Evolutionary conservation across 1,139 yeast species (phyloP).

Genomic region (Suhomyces bribrorum): DNA sequence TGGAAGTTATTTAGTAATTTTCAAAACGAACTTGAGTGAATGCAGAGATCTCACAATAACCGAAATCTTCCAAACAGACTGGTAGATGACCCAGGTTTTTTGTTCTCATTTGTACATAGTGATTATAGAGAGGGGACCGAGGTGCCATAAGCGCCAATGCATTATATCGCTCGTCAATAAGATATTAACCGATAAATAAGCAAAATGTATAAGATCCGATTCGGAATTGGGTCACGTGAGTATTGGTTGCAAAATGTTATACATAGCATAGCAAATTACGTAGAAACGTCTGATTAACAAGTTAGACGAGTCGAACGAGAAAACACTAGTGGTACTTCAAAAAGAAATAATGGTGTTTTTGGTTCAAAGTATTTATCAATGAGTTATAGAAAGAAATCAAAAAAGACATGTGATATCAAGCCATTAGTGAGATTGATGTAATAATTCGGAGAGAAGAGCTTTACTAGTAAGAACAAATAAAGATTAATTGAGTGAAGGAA

Average conservation of each 20-base stretch:
- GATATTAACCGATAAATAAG: background rate
- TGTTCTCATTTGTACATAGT: conserved; percentile 13
- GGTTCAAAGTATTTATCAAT: no score
- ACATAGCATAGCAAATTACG: no score
- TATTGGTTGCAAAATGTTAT: background rate
- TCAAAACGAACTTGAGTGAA: background rate
- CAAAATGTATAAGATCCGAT: conserved; percentile 5
- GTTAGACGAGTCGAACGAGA: no score
- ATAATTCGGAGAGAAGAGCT: no score
- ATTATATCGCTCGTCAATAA: background rate
- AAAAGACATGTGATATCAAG: no score
- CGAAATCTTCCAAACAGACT: background rate
- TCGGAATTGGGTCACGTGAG: conserved; percentile 4
- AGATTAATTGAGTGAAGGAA: no score
- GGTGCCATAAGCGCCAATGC: conserved; percentile 2
- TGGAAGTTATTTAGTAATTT: background rate
- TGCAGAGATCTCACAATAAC: background rate
- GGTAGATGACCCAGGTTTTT: conserved; percentile 1
- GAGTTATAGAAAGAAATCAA: no score
- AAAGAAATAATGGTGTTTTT: no score
- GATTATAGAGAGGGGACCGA: conserved; percentile 11
- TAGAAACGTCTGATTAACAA: no score
- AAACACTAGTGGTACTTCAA: no score
- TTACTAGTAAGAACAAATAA: no score
- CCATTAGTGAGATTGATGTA: no score